phyloP scores from a whole-genome alignment of 1,284 basidiomycete genomes.

The Neonothopanus nambi region DNA sequence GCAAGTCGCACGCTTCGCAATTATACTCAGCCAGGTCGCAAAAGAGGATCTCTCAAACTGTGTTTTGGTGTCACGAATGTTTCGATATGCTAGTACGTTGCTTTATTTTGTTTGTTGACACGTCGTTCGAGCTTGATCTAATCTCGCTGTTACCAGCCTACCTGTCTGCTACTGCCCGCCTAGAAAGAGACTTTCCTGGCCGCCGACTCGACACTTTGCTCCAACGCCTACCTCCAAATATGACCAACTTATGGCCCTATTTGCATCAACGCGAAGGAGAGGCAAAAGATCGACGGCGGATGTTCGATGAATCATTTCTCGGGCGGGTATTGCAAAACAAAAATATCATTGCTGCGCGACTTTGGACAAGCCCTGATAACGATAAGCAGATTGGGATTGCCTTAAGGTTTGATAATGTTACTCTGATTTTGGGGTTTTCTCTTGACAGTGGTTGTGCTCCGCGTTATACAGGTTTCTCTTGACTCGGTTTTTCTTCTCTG shows the following conservation, averaged over 20 bases:
- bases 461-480: conserved; percentile 52
- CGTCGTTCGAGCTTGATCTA: too few species aligned
- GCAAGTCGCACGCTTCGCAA: conserved; percentile 49
- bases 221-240: conserved; percentile 39
- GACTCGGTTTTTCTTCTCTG: conserved; percentile 60
- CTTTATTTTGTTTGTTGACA: not conserved
- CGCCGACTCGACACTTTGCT: conserved; percentile 43
- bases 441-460: not conserved
- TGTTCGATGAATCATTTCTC: conserved; percentile 53
- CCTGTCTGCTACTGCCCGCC: conserved; percentile 53
- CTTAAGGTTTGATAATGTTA: conserved; percentile 44
- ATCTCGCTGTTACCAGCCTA: conserved; percentile 44
- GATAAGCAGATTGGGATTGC: conserved; percentile 55
- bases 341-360: conserved; percentile 37
- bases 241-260: conserved; percentile 72
- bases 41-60: conserved; percentile 17
- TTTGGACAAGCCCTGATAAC: conserved; percentile 64
- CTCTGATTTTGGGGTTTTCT: conserved; percentile 8
- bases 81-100: conserved; percentile 63
- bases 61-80: conserved; percentile 51
- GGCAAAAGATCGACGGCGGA: conserved; percentile 30
- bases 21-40: conserved; percentile 51
- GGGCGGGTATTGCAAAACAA: conserved; percentile 33
- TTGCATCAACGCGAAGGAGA: conserved; percentile 51
- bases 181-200: conserved; percentile 48